Evolutionary conservation across 2,329 filamentous ascomycete genomes (phyloP).

Genomic region (Gremmenia infestans): DNA sequence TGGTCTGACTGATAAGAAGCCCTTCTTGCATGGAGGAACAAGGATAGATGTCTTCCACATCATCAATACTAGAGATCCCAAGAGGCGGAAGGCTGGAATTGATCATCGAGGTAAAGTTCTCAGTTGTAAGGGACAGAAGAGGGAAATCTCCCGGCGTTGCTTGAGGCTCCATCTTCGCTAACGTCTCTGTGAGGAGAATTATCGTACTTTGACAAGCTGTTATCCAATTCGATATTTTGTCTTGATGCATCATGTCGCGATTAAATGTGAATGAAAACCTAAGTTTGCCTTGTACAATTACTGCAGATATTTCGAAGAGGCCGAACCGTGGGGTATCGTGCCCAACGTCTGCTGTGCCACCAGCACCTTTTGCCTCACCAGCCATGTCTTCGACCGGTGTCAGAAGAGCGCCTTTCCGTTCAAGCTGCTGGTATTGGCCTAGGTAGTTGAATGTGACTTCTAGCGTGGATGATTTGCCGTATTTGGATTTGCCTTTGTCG

Average conservation of each 20-base stretch:
- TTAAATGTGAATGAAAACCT: slow-evolving; percentile 19
- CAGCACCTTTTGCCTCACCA: slow-evolving; percentile 8
- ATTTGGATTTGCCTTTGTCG: slow-evolving; percentile 25
- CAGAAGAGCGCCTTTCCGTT: slow-evolving; percentile 34
- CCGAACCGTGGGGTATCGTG: slow-evolving; percentile 9
- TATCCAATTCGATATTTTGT: slow-evolving; percentile 13
- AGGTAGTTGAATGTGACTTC: slow-evolving; percentile 48
- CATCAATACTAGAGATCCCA: neutral
- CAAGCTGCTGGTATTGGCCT: slow-evolving; percentile 41
- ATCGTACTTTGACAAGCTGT: slow-evolving; percentile 12
- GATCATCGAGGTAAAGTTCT: neutral
- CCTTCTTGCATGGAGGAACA: slow-evolving; percentile 14
- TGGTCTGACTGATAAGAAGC: slow-evolving; percentile 5
- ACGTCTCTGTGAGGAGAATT: neutral
- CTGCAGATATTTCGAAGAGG: slow-evolving; percentile 18
- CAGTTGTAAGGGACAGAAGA: slow-evolving; percentile 7
- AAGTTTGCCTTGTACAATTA: slow-evolving; percentile 11
- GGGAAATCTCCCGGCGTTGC: slow-evolving; percentile 12
- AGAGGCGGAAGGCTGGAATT: neutral
- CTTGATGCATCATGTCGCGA: slow-evolving; percentile 12
- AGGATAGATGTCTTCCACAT: slow-evolving; percentile 14
- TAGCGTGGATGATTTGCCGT: slow-evolving; percentile 15
- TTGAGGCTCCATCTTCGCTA: neutral
- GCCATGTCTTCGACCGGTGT: slow-evolving; percentile 14
- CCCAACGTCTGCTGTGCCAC: slow-evolving; percentile 8